phyloP scores from a whole-genome alignment of 306 rosid genomes.

The Vigna reflexopilosa region DNA sequence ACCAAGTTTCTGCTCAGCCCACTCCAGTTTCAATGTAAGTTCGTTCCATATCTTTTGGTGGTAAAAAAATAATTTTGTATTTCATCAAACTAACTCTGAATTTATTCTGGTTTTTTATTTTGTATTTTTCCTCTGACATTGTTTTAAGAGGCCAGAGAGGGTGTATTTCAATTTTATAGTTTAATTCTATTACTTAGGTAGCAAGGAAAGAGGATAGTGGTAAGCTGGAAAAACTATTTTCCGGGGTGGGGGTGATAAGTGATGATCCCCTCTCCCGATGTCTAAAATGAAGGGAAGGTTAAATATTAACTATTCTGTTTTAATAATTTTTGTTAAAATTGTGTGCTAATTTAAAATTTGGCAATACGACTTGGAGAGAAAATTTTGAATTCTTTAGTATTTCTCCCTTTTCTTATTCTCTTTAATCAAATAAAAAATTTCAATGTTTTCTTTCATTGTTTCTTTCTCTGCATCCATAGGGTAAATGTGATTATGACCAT shows the following conservation, averaged over 20 bases:
- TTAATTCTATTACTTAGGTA: neutral
- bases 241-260: neutral
- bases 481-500: neutral
- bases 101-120: constrained; percentile 15
- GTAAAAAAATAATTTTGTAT: constrained; percentile 21
- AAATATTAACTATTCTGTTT: neutral
- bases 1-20: constrained; percentile 74
- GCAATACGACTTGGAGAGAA: neutral
- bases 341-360: neutral
- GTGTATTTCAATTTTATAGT: constrained; percentile 10
- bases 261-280: neutral
- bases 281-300: constrained; percentile 19
- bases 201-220: constrained; percentile 4
- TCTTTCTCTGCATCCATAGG: neutral
- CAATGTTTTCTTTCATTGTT: neutral
- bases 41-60: constrained; percentile 42
- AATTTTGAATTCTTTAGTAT: neutral
- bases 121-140: constrained; percentile 12
- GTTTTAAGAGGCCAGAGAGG: constrained; percentile 12
- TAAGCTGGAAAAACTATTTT: neutral
- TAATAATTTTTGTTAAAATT: constrained; percentile 10
- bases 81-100: constrained; percentile 1
- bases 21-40: constrained; percentile 91
- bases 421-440: neutral
- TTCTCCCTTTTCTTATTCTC: neutral